A percentile compares a stretch with the other conserved stretches of the same genome.
Evolutionary conservation across 768 basidiomycete species (phyloP).

Genomic region (Termitomyces sp.): DNA sequence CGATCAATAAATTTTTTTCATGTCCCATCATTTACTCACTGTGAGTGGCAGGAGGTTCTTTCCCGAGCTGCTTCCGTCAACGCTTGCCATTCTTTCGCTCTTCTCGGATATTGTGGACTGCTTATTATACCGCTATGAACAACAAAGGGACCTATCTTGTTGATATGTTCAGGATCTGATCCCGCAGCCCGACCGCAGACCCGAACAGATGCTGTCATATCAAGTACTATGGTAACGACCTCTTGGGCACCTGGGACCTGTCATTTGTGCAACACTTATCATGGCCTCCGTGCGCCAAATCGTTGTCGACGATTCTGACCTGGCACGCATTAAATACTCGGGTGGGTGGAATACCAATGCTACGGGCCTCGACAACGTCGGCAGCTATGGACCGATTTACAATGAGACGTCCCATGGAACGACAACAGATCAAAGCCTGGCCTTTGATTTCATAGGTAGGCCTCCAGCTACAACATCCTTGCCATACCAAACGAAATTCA

Average conservation of each 20-base stretch:
- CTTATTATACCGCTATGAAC: too few species aligned
- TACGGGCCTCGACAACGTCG: background rate
- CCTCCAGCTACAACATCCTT: background rate
- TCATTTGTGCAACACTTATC: background rate
- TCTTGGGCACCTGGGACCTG: background rate
- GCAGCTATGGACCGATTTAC: background rate
- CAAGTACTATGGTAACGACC: too few species aligned
- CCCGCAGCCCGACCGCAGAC: too few species aligned
- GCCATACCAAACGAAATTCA: background rate
- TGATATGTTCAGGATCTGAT: too few species aligned
- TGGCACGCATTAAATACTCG: background rate
- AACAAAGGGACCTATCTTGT: too few species aligned
- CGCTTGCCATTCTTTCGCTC: too few species aligned
- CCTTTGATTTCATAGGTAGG: background rate
- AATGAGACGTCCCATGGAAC: constrained; percentile 2
- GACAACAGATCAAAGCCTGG: background rate
- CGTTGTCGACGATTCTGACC: constrained; percentile 5
- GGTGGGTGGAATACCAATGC: background rate
- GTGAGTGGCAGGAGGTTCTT: too few species aligned
- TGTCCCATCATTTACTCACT: too few species aligned
- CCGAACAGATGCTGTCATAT: too few species aligned
- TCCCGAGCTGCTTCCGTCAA: too few species aligned
- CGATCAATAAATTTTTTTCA: too few species aligned
- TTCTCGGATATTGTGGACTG: too few species aligned
- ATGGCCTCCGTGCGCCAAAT: background rate